phyloP scores from a whole-genome alignment of 108 stramenopile genomes.

The Parietichytrium sp. region DNA sequence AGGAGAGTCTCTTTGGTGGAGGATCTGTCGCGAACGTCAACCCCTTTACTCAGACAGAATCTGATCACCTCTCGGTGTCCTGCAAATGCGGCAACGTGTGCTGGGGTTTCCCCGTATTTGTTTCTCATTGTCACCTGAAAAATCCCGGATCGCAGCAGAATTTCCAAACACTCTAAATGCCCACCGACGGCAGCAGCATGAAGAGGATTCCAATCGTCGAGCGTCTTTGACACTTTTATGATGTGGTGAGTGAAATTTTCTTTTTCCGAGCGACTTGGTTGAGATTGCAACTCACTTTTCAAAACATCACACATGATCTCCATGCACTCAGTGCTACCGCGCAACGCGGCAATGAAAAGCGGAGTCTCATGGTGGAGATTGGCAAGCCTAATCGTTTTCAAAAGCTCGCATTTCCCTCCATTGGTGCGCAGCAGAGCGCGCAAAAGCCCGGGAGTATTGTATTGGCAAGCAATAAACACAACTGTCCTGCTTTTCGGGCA shows the following conservation, averaged over 20 bases:
- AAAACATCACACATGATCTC: slow-evolving; percentile 9
- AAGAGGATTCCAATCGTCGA: not conserved
- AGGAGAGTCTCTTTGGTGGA: no score
- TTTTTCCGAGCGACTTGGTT: no score
- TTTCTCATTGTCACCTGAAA: not conserved
- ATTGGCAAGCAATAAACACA: not conserved
- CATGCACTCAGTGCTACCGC: not conserved
- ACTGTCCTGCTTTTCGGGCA: not conserved
- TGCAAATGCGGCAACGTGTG: not conserved
- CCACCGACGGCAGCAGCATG: slow-evolving; percentile 9
- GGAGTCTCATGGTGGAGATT: not conserved
- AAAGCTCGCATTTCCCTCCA: not conserved
- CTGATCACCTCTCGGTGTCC: no score
- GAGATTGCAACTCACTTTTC: not conserved
- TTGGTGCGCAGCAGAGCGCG: not conserved
- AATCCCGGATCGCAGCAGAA: not conserved
- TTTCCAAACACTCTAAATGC: not conserved
- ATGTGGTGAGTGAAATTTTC: no score
- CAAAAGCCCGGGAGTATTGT: not conserved
- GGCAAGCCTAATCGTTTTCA: not conserved
- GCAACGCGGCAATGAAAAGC: not conserved
- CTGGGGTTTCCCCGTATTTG: slow-evolving; percentile 10
- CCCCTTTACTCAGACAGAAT: no score
- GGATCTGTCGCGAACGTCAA: no score
- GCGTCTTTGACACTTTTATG: no score